Percentiles rank a stretch among this genome's conserved stretches.
These are phyloP conservation scores for Glomus cerebriforme DNA, from an alignment of 192 early-diverging fungal species.

Conservation along the genomic window DNA sequence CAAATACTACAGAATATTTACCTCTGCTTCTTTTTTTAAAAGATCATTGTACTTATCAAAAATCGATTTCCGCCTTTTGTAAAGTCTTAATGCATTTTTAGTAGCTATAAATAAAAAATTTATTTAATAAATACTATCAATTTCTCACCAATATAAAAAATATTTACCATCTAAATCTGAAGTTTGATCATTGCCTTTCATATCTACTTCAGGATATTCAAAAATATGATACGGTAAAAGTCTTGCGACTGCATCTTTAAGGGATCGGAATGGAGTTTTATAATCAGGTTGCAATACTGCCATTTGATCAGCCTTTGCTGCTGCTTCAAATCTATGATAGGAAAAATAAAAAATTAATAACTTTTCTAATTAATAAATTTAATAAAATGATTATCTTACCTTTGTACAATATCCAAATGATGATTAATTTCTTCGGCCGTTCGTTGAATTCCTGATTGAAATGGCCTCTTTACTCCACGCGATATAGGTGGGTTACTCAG, in stretches of 20 bases:
- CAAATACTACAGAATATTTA: neutral
- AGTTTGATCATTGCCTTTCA: constrained; percentile 38
- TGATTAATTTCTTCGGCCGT: constrained; percentile 6
- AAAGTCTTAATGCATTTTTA: constrained; percentile 4
- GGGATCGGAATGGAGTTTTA: constrained; percentile 61
- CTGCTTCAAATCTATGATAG: constrained; percentile 11
- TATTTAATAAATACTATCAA: neutral
- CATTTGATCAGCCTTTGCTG: constrained; percentile 34
- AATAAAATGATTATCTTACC: constrained; percentile 1
- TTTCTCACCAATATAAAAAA: neutral
- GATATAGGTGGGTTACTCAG: neutral
- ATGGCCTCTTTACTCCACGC: neutral
- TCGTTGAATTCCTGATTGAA: neutral
- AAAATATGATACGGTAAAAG: constrained; percentile 77
- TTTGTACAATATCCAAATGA: constrained; percentile 11
- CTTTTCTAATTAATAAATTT: neutral
- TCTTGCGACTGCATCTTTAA: constrained; percentile 62
- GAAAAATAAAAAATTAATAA: neutral
- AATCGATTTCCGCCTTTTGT: constrained; percentile 25
- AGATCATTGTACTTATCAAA: constrained; percentile 20
- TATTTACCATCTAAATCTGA: constrained; percentile 23
- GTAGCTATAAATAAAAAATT: constrained; percentile 9
- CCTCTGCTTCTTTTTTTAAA: constrained; percentile 24
- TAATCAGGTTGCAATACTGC: constrained; percentile 49
- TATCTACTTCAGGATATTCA: constrained; percentile 62